Base-by-base conservation (phyloP, 352 stramenopile species). In the Globisporangium nagaii region DNA sequence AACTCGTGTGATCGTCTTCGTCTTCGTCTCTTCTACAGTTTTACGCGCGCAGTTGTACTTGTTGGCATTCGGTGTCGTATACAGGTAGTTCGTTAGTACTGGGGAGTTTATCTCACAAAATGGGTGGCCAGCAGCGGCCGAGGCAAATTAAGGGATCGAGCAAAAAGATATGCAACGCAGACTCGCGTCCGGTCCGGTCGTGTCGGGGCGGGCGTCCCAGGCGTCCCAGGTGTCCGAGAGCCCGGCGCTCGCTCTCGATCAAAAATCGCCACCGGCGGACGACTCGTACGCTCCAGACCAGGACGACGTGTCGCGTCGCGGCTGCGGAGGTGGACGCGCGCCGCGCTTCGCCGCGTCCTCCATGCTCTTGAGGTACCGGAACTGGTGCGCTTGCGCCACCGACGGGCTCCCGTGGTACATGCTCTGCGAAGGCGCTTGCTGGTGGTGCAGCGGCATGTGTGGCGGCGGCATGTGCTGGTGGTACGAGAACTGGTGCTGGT, bases 281-380 rank as follows among this genome's bases (percentile, higher is more conserved):
- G 71, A 59, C 25, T 84, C 71, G 35, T 80, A 84, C 53, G 58
- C 76, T 24, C 67, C 66, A 58, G 77, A 84, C 45, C 77, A 88
- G 39, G 75, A 82, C 19, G 72, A 57, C 27, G 72, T 71, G 43
- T 90, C 80, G 37, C 80, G 73, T 25, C 71, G 65, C 6, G 69
- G 69, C 34, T 57, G 58, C 9, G 49, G 48, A 10, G 61, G 57
- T 17, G 66, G 60, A 35, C 71, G 46, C 40, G 54, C 46, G 9
- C 44, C 15, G 53, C 55, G 37, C 68, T 81, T 70, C 47, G 40
- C 45, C 43, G 60, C 42, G 42, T 88, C 71, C 36, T 87, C 80
- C 70, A 87, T 84, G 45, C 58, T 73, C 52, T 86, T 87, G 54
- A 85, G 62, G 58, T 88, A 90, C 22, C 79, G 80, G 53, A 73